Evolutionary conservation across 2,329 filamentous ascomycete species (phyloP).

Genomic region (Ceratocystis colombiana): DNA sequence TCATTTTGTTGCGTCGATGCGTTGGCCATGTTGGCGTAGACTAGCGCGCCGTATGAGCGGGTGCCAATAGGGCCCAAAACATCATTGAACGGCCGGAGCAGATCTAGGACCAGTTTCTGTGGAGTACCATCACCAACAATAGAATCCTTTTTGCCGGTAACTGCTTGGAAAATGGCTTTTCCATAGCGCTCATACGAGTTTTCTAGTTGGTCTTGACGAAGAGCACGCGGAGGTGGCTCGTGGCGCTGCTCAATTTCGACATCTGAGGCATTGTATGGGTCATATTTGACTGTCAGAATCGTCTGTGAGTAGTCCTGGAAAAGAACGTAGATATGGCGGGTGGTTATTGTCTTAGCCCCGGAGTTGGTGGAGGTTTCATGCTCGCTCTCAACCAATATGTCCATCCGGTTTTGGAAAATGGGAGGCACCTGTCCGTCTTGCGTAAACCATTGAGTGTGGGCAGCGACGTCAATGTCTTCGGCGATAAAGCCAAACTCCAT

Average conservation of each 20-base stretch:
- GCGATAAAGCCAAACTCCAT: constrained; percentile 78
- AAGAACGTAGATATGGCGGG: constrained; percentile 74
- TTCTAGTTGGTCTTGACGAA: constrained; percentile 90
- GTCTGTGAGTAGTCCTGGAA: constrained; percentile 97
- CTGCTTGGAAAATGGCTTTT: constrained; percentile 61
- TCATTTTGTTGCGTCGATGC: constrained; percentile 82
- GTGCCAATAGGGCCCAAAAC: constrained; percentile 78
- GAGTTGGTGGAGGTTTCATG: constrained; percentile 61
- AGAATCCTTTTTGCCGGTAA: constrained; percentile 61
- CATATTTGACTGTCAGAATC: constrained; percentile 68
- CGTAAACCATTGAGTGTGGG: constrained; percentile 75
- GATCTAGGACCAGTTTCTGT: constrained; percentile 63
- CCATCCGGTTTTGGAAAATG: constrained; percentile 67
- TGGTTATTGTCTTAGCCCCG: constrained; percentile 59
- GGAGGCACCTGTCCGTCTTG: constrained; percentile 71
- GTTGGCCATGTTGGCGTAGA: constrained; percentile 92
- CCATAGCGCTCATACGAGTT: constrained; percentile 73
- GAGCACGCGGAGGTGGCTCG: constrained; percentile 66
- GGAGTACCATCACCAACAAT: constrained; percentile 79
- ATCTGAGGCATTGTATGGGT: constrained; percentile 61
- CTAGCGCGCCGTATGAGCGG: constrained; percentile 78
- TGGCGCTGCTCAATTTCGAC: constrained; percentile 75
- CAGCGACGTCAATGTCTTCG: constrained; percentile 69
- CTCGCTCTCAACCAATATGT: constrained; percentile 73
- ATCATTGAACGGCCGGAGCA: constrained; percentile 62